These are phyloP conservation scores for Onygena corvina DNA, from an alignment of 2,329 filamentous ascomycete genomes.

Conservation along the genomic window DNA sequence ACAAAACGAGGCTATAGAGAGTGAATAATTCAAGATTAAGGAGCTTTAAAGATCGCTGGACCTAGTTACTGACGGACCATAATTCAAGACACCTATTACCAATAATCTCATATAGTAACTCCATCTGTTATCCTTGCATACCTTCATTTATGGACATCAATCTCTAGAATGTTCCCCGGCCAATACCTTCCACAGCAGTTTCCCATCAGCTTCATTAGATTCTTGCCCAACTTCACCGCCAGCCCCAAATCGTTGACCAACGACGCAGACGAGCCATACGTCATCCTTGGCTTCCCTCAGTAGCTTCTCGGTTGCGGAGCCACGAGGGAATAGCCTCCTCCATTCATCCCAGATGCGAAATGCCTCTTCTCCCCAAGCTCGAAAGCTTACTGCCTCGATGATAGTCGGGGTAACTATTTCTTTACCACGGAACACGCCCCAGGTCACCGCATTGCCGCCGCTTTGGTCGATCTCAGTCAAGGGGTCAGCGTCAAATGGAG, in stretches of 20 bases:
- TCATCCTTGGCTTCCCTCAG: conserved; percentile 56
- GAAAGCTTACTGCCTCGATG: conserved; percentile 88
- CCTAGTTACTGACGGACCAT: no score
- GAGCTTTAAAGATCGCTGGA: no score
- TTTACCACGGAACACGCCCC: conserved; percentile 90
- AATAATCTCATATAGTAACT: neutral
- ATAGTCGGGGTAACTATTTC: conserved; percentile 95
- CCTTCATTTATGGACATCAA: neutral
- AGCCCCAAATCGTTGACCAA: conserved; percentile 36
- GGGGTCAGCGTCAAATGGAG: conserved; percentile 39
- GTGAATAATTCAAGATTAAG: no score
- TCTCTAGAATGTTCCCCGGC: conserved; percentile 18
- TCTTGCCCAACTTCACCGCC: conserved; percentile 29
- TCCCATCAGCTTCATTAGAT: conserved; percentile 30
- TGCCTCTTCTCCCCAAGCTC: conserved; percentile 88
- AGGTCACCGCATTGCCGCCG: conserved; percentile 87
- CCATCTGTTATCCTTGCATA: neutral
- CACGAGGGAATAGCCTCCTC: conserved; percentile 73
- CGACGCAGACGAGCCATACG: conserved; percentile 71
- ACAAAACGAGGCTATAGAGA: no score
- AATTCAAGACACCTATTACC: neutral
- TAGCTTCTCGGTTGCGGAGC: conserved; percentile 57
- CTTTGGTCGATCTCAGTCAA: conserved; percentile 24
- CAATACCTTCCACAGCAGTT: conserved; percentile 32
- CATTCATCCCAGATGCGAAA: conserved; percentile 94